Evolutionary conservation across 441 rosid species (phyloP), one percentile per base, ranked within the genome.

Genomic region (Jatropha multifida): DNA sequence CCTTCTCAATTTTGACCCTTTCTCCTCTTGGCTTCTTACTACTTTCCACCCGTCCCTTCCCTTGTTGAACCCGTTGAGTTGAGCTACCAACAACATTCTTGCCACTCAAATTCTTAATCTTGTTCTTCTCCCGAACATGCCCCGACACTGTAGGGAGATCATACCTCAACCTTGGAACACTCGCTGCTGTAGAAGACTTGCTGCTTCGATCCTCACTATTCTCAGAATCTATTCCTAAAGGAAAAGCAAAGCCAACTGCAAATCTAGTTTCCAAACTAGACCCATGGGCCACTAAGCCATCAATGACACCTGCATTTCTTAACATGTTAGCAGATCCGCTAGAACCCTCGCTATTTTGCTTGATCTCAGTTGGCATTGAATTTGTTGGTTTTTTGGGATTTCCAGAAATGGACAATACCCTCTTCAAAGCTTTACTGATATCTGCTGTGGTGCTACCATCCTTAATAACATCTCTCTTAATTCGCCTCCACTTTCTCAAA

Each of bases 1-100:
- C 90, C 82, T 90, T 88, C 85, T 91, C 83, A 61, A 91, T 88
- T 86, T 88, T 88, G 90, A 87, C 81, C 92, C 81, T 87, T 82
- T 90, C 97, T 81, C 89, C 97, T 88, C 92, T 91, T 62, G 72
- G 81, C 85, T 91, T 93, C 85, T 88, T 91, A 83, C 88, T 83
- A 68, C 81, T 83, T 72, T 89, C 97, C 60, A 78, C 73, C 65
- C 56, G 71, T 80, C 63, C 83, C 81, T 87, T 91, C 80, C 89
- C 87, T 64, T 74, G 88, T 68, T 80, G 87, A 79, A 70, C 78
- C 54, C 76, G 78, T 82, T 84, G 87, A 78, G 81, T 76, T 15
- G 80, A 84, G 76, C 60, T 84, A 75, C 81, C 72, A 67, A 62
- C 72, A 67, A 62, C 75, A 82, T 69, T 75, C 86, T 89, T 87